Percentiles rank a stretch among this genome's conserved stretches.
These are phyloP conservation scores for Excoecaria agallocha DNA, from an alignment of 345 rosid genomes.

Conservation along the genomic window DNA sequence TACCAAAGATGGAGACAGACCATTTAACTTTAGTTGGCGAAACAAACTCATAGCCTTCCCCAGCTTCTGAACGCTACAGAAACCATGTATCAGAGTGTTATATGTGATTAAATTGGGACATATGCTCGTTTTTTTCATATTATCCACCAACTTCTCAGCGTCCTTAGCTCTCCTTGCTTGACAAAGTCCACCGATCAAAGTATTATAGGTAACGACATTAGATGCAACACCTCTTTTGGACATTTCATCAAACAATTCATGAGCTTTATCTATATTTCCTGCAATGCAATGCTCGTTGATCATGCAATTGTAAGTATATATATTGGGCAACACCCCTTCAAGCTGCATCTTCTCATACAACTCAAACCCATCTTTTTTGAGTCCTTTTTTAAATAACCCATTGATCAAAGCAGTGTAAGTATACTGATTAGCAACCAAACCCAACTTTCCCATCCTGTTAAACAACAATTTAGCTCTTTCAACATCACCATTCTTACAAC, in stretches of 20 bases:
- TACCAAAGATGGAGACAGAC: constrained; percentile 54
- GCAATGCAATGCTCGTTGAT: constrained; percentile 50
- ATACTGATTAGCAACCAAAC: constrained; percentile 64
- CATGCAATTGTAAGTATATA: constrained; percentile 61
- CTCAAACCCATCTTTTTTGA: constrained; percentile 51
- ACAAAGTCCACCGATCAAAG: constrained; percentile 56
- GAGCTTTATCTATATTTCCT: constrained; percentile 41
- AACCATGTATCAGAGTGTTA: constrained; percentile 63
- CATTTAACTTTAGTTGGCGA: constrained; percentile 49
- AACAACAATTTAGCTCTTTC: constrained; percentile 54
- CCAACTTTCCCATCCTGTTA: constrained; percentile 43
- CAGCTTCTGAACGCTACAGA: constrained; percentile 40
- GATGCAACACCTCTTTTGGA: constrained; percentile 51
- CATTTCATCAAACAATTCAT: constrained; percentile 76
- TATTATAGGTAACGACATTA: constrained; percentile 62
- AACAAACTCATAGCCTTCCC: constrained; percentile 58
- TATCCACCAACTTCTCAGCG: constrained; percentile 46
- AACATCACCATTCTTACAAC: constrained; percentile 62
- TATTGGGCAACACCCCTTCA: constrained; percentile 50
- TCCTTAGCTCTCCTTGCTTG: constrained; percentile 41
- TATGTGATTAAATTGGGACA: constrained; percentile 56
- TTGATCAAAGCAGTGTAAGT: constrained; percentile 70
- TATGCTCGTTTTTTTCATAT: constrained; percentile 49
- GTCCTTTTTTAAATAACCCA: constrained; percentile 66
- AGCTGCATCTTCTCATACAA: constrained; percentile 56